Evolutionary conservation across 2,329 filamentous ascomycete species (phyloP), one percentile per base, ranked within the genome.

Genomic region (Cladorrhinum sp.): DNA sequence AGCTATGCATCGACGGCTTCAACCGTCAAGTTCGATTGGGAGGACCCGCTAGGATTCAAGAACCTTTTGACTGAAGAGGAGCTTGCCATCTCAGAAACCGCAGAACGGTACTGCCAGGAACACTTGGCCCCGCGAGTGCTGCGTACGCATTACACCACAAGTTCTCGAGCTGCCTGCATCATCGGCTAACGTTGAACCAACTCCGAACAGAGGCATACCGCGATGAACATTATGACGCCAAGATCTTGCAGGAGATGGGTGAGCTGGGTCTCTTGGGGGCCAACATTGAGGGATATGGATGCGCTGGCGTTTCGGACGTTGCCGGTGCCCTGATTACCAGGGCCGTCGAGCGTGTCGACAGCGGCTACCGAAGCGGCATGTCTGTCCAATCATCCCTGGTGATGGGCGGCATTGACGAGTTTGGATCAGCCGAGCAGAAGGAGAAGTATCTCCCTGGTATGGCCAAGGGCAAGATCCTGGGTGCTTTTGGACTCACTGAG

Each of bases 21-120:
- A 18, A 38, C 25, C 32, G 12, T 62, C 22, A 64, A 66, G 54
- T 98, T 97, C 74, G 87, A 96, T 74, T 99, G 95, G 93, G 85
- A 95, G 73, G 95, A 99, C 72, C 93, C 95, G 20, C 80, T 99
- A 61, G 83, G 82, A 24, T 81, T 88, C 36, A 87, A 86, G 69
- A 89, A 86, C 70, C 77, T 96, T 50, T 84, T 92, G 70, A 96
- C 92, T 1, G 91, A 96, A 66, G 95, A 99, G 62, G 95, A 99
- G 75, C 73, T 91, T 65, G 92, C 93, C 13, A 93, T 99, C 66
- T 83, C 89, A 48, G 92, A 97, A 69, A 96, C 92, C 5, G 93
- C 93, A 32, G 90, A 96, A 75, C 85, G 91, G 63, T 99, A 98
- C 72, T 98, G 93, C 73, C 93, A 98, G 75, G 93, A 98, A 73